Base-by-base conservation (phyloP, 139 green algal genomes). In the Coelastrella sp. region DNA sequence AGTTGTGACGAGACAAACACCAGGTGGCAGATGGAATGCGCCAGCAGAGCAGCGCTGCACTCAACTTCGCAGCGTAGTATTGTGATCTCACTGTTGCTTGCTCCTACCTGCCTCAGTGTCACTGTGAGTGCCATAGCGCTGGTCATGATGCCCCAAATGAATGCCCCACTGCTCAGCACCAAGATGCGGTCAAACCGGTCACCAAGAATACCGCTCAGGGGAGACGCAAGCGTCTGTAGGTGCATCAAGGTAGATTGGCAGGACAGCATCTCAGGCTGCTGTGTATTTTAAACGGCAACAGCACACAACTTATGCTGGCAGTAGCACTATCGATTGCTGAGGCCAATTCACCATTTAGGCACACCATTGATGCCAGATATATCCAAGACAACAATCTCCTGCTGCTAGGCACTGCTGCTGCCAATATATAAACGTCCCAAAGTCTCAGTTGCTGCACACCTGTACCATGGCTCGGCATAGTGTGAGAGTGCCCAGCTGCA, bases 81-180 rank as follows among this genome's bases (percentile, higher is more conserved):
- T 70, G 63, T 70, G 24, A 24, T 22, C 20, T 27, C 59, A 27
- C 76, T 82, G 76, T 11, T 82, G 76, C 76, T 82, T 59, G 76
- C 17, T n/a, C 60, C 63, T 76, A 92, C 93, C 89, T 94, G 85
- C 25, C 91, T 84, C 66, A 98, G 84, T 15, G 94, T 93, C n/a
- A 57, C 92, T 57, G 90, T 92, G 10, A 95, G 78, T 57, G 93
- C 93, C 87, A 98, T 96, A 10, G 88, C 89, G 20, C 88, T 91
- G 15, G 95, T 96, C 93, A 97, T 97, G 75, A 94, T 85, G 20
- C 93, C 92, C 96, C 96, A 98, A 7, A 97, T 92, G 27, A 96
- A 89, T 79, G 95, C 97, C n/a, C 96, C 96, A 22, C 78, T 80
- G 35, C 91, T 91, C 19, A 96, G 93, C 35, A 97, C 92, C n/a